phyloP scores from a whole-genome alignment of 768 basidiomycete species.

The Coprinellus aureogranulatus region DNA sequence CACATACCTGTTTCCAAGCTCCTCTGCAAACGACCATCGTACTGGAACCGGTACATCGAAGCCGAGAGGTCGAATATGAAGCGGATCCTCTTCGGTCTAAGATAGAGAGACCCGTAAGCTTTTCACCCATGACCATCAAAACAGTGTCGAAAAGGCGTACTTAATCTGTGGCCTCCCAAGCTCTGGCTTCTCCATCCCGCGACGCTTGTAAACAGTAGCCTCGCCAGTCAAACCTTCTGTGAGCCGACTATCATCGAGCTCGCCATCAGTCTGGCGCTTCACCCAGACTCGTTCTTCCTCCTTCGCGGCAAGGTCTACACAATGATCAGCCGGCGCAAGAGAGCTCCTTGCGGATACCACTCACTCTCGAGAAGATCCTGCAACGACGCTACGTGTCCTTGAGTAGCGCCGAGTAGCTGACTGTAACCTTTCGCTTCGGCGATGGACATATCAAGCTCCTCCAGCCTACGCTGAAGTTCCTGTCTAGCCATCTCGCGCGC shows the following conservation, averaged over 20 bases:
- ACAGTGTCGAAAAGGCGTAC: conserved; percentile 28
- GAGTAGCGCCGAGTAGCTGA: conserved; percentile 48
- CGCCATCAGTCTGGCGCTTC: conserved; percentile 69
- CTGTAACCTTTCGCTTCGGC: conserved; percentile 59
- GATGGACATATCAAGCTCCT: conserved; percentile 60
- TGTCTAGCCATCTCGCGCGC: conserved; percentile 66
- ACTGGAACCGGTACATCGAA: conserved; percentile 76
- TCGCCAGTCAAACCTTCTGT: conserved; percentile 70
- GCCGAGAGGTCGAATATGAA: conserved; percentile 71
- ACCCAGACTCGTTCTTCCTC: conserved; percentile 73
- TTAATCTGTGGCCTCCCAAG: conserved; percentile 66
- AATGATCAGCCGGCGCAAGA: neutral
- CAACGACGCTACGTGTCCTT: conserved; percentile 58
- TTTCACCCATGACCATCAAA: too few species aligned
- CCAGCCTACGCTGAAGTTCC: conserved; percentile 57
- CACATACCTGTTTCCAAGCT: conserved; percentile 61
- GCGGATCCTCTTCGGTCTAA: conserved; percentile 63
- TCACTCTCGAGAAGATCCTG: conserved; percentile 62
- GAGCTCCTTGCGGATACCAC: conserved; percentile 18
- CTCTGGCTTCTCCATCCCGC: conserved; percentile 69
- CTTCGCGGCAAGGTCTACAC: conserved; percentile 59
- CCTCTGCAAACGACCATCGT: conserved; percentile 62
- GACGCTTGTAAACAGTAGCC: conserved; percentile 66
- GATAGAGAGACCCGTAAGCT: too few species aligned
- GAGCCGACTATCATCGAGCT: conserved; percentile 63